These are phyloP conservation scores for Kluyveromyces dobzhanskii DNA, from an alignment of 805 yeast species.

Conservation along the genomic window DNA sequence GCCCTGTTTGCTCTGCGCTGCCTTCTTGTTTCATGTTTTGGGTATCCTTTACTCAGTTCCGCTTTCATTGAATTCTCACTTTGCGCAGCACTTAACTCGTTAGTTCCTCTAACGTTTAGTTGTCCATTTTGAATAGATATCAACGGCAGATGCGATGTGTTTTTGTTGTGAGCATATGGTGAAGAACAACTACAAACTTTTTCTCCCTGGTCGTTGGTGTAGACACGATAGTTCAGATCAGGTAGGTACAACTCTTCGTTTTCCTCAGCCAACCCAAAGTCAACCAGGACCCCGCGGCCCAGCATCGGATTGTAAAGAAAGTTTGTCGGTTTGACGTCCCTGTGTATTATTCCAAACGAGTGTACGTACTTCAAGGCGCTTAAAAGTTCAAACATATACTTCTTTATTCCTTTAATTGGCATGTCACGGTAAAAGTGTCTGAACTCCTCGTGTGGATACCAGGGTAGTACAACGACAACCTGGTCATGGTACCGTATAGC, in stretches of 20 bases:
- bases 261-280: slow-evolving; percentile 85
- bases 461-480: slow-evolving; percentile 87
- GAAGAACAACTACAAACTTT: slow-evolving; percentile 1
- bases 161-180: slow-evolving; percentile 1
- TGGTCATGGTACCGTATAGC: slow-evolving; percentile 85
- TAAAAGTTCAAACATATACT: slow-evolving; percentile 71
- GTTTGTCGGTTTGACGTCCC: slow-evolving; percentile 87
- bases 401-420: slow-evolving; percentile 70
- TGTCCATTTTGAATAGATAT: slow-evolving; percentile 27
- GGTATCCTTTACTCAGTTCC: slow-evolving; percentile 53
- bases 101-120: slow-evolving; percentile 21
- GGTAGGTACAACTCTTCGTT: slow-evolving; percentile 20
- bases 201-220: slow-evolving; percentile 6
- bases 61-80: slow-evolving; percentile 8
- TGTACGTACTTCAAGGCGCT: slow-evolving; percentile 66
- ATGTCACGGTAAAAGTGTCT: slow-evolving; percentile 76
- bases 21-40: slow-evolving; percentile 80
- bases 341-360: slow-evolving; percentile 68
- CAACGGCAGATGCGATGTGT: slow-evolving; percentile 13
- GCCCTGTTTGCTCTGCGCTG: slow-evolving; percentile 94
- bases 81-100: slow-evolving; percentile 3
- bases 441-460: slow-evolving; percentile 84
- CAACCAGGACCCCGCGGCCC: slow-evolving; percentile 79
- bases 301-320: slow-evolving; percentile 56
- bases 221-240: slow-evolving; percentile 7